Base-by-base conservation (phyloP, 345 rosid species). In the Eutrema japonicum region DNA sequence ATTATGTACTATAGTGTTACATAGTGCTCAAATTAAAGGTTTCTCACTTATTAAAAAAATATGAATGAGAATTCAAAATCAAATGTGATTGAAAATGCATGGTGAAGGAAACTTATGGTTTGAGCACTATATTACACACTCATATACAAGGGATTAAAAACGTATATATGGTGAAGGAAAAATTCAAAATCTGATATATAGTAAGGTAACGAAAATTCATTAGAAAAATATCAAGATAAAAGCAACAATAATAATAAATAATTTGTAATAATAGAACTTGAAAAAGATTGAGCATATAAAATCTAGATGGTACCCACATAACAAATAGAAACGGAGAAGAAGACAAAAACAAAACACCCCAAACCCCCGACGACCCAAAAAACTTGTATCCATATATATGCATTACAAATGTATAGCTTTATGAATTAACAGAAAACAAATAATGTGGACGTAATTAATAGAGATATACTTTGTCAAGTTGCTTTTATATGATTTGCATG, bases 281-380 rank as follows among this genome's bases (percentile, higher is more conserved):
- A 63, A 76, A 74, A 76, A 63, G 79, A 76, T 36, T 35, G 65
- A 76, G 59, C 71, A 76, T 70, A 70, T 70, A 64, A 70, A 64
- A 77, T 77, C 60, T 64, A 48, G 57, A 77, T 64, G 72, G 80
- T 50, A 64, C 72, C 80, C 71, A 64, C 80, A 64, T 26, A 70
- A 70, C 71, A 76, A 68, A 76, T 63, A 40, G 43, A 69, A 69
- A 69, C 62, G 70, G 70, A 37, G 79, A 52, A 62, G 74, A 76
- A 69, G 74, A 76, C 67, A 70, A 64, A 76, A 70, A 48, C 71
- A 76, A 70, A 76, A 70, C 75, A 64, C 66, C n/a, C 74, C 66
- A n/a, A 69, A 64, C 37, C 56, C 70, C 70, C 65, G 67, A 76
- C 66, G 75, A 64, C 80, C 32, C 72, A 40, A 70, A 40, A 70